These are phyloP conservation scores for Nicotiana benthamiana DNA, from an alignment of 257 asterid genomes.

Conservation along the genomic window DNA sequence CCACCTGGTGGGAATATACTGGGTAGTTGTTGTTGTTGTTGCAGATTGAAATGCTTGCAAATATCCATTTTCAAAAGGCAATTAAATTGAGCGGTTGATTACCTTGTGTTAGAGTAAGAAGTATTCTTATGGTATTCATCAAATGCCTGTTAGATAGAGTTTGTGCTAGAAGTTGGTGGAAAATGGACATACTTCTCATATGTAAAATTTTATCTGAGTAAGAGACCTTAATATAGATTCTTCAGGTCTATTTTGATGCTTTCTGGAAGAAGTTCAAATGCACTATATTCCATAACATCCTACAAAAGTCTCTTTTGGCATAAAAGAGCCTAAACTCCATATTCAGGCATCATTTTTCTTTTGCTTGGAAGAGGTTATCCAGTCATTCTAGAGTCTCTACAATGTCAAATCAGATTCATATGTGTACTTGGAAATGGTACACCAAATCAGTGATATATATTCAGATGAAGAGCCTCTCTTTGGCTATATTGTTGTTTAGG, in stretches of 20 bases:
- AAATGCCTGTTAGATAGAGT: not conserved
- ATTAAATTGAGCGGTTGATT: not conserved
- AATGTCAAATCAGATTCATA: not conserved
- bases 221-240: not conserved
- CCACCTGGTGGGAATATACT: too few relatives aligned
- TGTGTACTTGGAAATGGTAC: not conserved
- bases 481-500: not conserved
- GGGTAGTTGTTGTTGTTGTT: too few relatives aligned
- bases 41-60: not conserved
- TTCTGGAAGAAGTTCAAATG: not conserved
- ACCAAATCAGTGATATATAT: not conserved
- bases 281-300: not conserved
- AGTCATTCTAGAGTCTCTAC: not conserved
- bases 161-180: not conserved
- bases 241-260: not conserved
- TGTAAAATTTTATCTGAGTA: not conserved
- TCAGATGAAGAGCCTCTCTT: not conserved
- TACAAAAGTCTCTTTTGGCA: not conserved
- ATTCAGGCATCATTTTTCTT: not conserved
- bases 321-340: not conserved
- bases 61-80: not conserved
- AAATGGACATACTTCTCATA: not conserved
- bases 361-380: not conserved
- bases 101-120: not conserved
- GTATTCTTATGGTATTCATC: not conserved